Base-by-base conservation (phyloP, 1,284 basidiomycete genomes). In the Sanghuangporus baumii region DNA sequence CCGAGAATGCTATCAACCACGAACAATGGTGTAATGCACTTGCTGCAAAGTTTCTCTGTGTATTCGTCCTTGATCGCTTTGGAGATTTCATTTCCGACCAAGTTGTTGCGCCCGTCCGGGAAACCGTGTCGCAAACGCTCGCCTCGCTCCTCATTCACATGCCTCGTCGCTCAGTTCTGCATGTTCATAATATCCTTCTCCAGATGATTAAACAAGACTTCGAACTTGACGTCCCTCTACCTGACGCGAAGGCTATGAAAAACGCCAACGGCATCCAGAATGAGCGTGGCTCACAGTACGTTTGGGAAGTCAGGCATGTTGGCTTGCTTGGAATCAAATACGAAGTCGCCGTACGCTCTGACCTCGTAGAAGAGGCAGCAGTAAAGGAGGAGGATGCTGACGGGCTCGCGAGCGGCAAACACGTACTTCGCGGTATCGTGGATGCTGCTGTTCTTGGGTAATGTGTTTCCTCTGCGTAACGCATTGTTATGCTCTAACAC, bases 281-380 rank as follows among this genome's bases (percentile, higher is more conserved):
- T 26, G 26, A 14, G 6, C 61, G 66, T 18, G 81, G 86, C 63
- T 76, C 79, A 61, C 76, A 78, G 50, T 94, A 97, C 74, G 86
- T 96, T 4, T 99, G 97, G 97, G 94, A 99, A 75, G 91, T 99
- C 57, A 83, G 97, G 56, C 97, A 99, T 77, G 96, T 97, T 2
- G 97, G 97, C 37, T 76, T 99, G 60, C 82, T 99, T 3, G 97
- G 97, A 0, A 87, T 99, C 74, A 98, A 97, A 76, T 99, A 99
- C 73, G 93, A 98, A 74, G 95, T 99, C 36, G 95, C 96, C 11
- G 95, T 98, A 26, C 80, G 95, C 68, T 84, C 81, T 59, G 94
- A 97, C 72, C 75, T 97, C 37, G 87, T 98, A 65, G 83, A 86
- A 58, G 67, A 70, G 8, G 67, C 66, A 9, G 67, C 66, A 1